These are phyloP conservation scores for Candida patagonica DNA, from an alignment of 805 yeast species.

Conservation along the genomic window DNA sequence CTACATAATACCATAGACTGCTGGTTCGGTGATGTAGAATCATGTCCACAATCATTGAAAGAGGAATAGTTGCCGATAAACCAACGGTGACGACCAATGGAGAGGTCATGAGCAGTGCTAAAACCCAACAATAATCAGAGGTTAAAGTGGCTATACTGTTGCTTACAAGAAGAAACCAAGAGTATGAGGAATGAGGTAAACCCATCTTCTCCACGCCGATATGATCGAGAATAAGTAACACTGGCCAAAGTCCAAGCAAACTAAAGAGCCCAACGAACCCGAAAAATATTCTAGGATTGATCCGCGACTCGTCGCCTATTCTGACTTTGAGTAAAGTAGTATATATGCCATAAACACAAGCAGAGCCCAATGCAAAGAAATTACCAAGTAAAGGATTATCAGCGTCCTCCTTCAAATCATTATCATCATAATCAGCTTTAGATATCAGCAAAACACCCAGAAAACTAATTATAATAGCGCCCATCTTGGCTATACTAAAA, in stretches of 20 bases:
- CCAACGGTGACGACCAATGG: conserved; percentile 97
- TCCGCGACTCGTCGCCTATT: conserved; percentile 61
- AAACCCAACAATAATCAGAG: conserved; percentile 93
- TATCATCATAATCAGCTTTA: conserved; percentile 30
- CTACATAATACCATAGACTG: conserved; percentile 56
- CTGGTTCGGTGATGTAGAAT: conserved; percentile 56
- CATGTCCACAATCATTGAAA: conserved; percentile 88
- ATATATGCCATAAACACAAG: conserved; percentile 84
- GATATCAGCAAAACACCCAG: conserved; percentile 77
- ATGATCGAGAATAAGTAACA: conserved; percentile 55
- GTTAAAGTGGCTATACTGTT: conserved; percentile 75
- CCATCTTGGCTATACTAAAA: conserved; percentile 53
- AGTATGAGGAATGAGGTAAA: conserved; percentile 48
- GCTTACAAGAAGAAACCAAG: conserved; percentile 43
- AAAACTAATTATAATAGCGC: conserved; percentile 64
- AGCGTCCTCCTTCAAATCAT: conserved; percentile 15
- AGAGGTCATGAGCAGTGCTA: conserved; percentile 85
- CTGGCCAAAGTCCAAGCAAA: conserved; percentile 70
- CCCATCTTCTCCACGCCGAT: conserved; percentile 62
- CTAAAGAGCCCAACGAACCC: conserved; percentile 92
- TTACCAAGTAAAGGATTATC: conserved; percentile 48
- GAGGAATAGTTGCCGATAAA: conserved; percentile 82
- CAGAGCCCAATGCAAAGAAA: conserved; percentile 69
- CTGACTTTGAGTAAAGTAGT: conserved; percentile 72
- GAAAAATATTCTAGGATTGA: conserved; percentile 81